Evolutionary conservation across 2,329 filamentous ascomycete species (phyloP).

Genomic region (Colletotrichum sp.): DNA sequence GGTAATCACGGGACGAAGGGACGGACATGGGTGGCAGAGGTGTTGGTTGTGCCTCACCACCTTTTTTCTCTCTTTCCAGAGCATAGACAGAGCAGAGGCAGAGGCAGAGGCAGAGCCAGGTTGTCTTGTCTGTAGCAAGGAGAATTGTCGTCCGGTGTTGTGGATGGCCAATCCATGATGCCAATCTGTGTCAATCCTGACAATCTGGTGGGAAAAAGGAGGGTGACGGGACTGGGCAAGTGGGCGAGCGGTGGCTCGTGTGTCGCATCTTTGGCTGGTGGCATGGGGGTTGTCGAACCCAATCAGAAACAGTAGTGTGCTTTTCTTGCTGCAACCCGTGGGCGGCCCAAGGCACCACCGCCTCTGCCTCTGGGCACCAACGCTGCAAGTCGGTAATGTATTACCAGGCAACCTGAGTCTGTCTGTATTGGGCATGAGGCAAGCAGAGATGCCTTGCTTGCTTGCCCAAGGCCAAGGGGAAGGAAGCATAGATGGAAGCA

Average conservation of each 20-base stretch:
- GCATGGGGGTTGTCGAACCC: background rate
- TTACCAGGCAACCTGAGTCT: background rate
- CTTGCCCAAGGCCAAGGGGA: background rate
- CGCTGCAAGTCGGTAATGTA: background rate
- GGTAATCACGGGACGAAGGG: background rate
- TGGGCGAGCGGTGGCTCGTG: slow-evolving; percentile 13
- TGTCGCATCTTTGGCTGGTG: background rate
- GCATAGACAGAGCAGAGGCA: background rate
- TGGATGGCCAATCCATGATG: slow-evolving; percentile 8
- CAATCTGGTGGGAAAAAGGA: slow-evolving; percentile 8
- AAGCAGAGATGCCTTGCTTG: background rate
- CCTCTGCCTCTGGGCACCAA: background rate
- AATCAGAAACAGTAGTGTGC: slow-evolving; percentile 24
- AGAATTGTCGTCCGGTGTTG: slow-evolving; percentile 19
- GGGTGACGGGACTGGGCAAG: background rate
- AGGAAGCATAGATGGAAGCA: background rate
- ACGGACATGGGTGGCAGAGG: background rate
- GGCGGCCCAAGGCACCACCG: background rate
- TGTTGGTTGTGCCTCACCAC: background rate
- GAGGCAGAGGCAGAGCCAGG: background rate
- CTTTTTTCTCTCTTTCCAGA: background rate
- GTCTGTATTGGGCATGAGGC: background rate
- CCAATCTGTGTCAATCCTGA: slow-evolving; percentile 14
- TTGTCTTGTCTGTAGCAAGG: slow-evolving; percentile 8
- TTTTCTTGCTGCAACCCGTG: slow-evolving; percentile 8